phyloP scores from a whole-genome alignment of 1,284 basidiomycete genomes.

The Leccinum pseudoinsigne region DNA sequence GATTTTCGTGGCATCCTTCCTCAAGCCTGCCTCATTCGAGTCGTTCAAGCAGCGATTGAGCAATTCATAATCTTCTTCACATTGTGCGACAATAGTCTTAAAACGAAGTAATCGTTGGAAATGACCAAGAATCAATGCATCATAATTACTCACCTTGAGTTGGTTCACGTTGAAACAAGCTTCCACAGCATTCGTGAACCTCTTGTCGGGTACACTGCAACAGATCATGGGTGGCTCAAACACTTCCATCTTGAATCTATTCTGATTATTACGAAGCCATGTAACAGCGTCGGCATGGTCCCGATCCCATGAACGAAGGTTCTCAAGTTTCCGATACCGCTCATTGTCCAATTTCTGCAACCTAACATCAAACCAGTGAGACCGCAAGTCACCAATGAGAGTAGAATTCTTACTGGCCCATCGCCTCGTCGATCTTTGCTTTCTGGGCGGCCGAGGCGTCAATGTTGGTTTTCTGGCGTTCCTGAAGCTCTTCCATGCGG shows the following conservation, averaged over 20 bases:
- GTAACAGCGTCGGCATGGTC: slow-evolving; percentile 67
- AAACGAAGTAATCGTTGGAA: slow-evolving; percentile 3
- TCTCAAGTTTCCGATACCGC: slow-evolving; percentile 56
- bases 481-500: slow-evolving; percentile 39
- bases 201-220: slow-evolving; percentile 66
- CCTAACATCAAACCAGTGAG: slow-evolving; percentile 37
- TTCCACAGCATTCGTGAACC: slow-evolving; percentile 75
- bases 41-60: slow-evolving; percentile 72
- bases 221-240: slow-evolving; percentile 83
- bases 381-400: slow-evolving; percentile 12
- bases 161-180: slow-evolving; percentile 60
- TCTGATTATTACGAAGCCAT: slow-evolving; percentile 75
- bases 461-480: slow-evolving; percentile 38
- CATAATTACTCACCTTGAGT: slow-evolving; percentile 54
- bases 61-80: slow-evolving; percentile 77
- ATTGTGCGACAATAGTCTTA: slow-evolving; percentile 87
- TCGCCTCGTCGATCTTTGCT: slow-evolving; percentile 33
- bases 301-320: slow-evolving; percentile 50
- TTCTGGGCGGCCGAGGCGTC: slow-evolving; percentile 38
- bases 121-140: neutral
- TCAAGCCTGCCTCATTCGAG: slow-evolving; percentile 50
- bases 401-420: slow-evolving; percentile 23
- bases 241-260: slow-evolving; percentile 78
- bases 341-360: slow-evolving; percentile 60
- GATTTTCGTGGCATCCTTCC: slow-evolving; percentile 46